These are phyloP conservation scores for Starmerella potacharoeniae DNA, from an alignment of 805 yeast species.

Conservation along the genomic window DNA sequence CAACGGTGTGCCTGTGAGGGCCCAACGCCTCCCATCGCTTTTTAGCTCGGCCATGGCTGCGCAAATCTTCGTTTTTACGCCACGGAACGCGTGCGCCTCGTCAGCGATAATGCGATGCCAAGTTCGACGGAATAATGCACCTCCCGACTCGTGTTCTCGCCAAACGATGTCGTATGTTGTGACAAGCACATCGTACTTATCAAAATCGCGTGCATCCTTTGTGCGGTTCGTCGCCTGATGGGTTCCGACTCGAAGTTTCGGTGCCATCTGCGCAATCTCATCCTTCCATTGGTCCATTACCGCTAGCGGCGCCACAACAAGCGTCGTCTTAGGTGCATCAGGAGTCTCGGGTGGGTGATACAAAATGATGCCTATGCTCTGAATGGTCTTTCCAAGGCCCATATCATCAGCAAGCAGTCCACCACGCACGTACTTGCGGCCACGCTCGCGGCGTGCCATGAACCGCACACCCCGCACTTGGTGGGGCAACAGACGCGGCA, in stretches of 20 bases:
- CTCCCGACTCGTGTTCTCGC: constrained; percentile 23
- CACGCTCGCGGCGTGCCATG: constrained; percentile 32
- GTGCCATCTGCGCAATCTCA: constrained; percentile 33
- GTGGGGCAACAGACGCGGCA: constrained; percentile 35
- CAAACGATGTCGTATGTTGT: constrained; percentile 29
- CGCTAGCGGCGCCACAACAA: constrained; percentile 36
- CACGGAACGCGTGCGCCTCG: constrained; percentile 55
- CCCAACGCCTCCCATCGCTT: constrained; percentile 39
- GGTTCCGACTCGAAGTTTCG: constrained; percentile 24
- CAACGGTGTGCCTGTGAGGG: constrained; percentile 54
- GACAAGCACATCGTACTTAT: constrained; percentile 29
- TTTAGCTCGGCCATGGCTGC: constrained; percentile 36
- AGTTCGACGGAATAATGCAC: constrained; percentile 23
- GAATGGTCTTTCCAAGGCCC: constrained; percentile 85
- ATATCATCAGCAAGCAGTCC: constrained; percentile 76
- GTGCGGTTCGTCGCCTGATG: constrained; percentile 30
- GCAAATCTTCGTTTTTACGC: constrained; percentile 37
- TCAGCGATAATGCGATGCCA: constrained; percentile 53
- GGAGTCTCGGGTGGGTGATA: constrained; percentile 24
- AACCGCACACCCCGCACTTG: constrained; percentile 38
- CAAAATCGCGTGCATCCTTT: constrained; percentile 14
- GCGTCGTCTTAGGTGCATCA: constrained; percentile 24
- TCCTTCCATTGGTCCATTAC: constrained; percentile 34
- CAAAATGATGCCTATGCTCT: constrained; percentile 55
- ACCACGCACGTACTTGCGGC: constrained; percentile 31